A percentile compares a stretch with the other conserved stretches of the same genome.
Conservation (phyloP, 2,329 filamentous ascomycete genomes). For the Pyrenophora graminea region DNA sequence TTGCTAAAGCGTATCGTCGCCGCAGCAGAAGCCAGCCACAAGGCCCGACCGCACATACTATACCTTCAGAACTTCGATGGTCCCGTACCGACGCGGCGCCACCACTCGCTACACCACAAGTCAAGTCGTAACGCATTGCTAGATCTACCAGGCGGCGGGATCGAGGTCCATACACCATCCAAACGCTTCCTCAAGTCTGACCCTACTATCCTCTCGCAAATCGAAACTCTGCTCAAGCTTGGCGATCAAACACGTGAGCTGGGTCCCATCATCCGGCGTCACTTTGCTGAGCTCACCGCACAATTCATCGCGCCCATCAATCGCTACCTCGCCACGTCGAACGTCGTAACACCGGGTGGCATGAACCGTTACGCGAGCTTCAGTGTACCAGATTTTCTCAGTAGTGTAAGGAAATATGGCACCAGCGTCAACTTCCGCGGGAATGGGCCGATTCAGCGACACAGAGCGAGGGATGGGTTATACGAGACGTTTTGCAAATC, state of each 20-base stretch:
- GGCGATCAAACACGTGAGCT: slow-evolving; percentile 39
- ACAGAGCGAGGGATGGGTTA: slow-evolving; percentile 42
- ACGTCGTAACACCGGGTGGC: slow-evolving; percentile 41
- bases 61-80: slow-evolving; percentile 46
- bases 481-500: slow-evolving; percentile 47
- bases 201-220: slow-evolving; percentile 35
- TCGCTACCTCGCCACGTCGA: slow-evolving; percentile 47
- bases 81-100: slow-evolving; percentile 42
- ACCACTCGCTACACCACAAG: slow-evolving; percentile 45
- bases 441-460: slow-evolving; percentile 44
- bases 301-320: slow-evolving; percentile 49
- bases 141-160: slow-evolving; percentile 48
- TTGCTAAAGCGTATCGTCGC: slow-evolving; percentile 46
- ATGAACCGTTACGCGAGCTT: slow-evolving; percentile 47
- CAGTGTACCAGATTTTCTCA: slow-evolving; percentile 43
- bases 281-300: slow-evolving; percentile 49
- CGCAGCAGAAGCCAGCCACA: slow-evolving; percentile 41
- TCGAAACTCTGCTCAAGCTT: slow-evolving; percentile 41
- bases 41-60: slow-evolving; percentile 43
- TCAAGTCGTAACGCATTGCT: slow-evolving; percentile 42
- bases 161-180: slow-evolving; percentile 42
- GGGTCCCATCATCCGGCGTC: slow-evolving; percentile 46
- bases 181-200: slow-evolving; percentile 49
- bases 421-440: slow-evolving; percentile 47
- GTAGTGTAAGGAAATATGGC: slow-evolving; percentile 46